phyloP scores from a whole-genome alignment of 106 monocot species.

The Acorus calamus region DNA sequence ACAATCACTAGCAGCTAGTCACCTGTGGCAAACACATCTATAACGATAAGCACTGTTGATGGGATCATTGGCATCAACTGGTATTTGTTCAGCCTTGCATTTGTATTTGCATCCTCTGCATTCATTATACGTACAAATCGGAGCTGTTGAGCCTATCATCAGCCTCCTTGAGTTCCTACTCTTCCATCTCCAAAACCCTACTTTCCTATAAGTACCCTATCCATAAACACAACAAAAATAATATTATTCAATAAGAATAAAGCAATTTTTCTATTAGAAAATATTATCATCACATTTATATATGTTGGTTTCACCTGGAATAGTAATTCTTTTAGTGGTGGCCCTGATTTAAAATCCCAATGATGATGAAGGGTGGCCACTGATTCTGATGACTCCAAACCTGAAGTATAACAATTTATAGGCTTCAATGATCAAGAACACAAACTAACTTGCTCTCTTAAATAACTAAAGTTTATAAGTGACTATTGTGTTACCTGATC shows the following conservation, averaged over 20 bases:
- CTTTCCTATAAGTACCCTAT: not conserved
- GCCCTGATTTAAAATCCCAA: too few species aligned
- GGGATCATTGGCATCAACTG: conserved; percentile 76
- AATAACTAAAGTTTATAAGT: too few species aligned
- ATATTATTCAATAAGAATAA: not conserved
- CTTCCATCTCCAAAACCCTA: conserved; percentile 3
- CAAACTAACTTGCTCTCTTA: too few species aligned
- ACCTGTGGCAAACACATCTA: conserved; percentile 70
- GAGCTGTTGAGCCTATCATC: conserved; percentile 80
- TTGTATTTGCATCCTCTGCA: conserved; percentile 87
- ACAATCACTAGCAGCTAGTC: not conserved
- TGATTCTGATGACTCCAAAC: too few species aligned
- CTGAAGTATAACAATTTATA: too few species aligned
- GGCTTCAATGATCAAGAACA: too few species aligned
- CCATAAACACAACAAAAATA: not conserved
- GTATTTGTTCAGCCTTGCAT: conserved; percentile 81
- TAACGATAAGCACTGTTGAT: conserved; percentile 87
- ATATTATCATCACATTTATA: too few species aligned
- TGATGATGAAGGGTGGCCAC: too few species aligned
- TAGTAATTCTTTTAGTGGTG: too few species aligned
- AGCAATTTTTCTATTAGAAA: not conserved
- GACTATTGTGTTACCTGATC: too few species aligned
- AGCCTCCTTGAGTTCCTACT: conserved; percentile 27
- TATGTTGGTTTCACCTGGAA: too few species aligned
- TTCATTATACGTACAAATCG: conserved; percentile 75